These are phyloP conservation scores for Ambrosia artemisiifolia DNA, from an alignment of 129 eudicot genomes.

Conservation along the genomic window DNA sequence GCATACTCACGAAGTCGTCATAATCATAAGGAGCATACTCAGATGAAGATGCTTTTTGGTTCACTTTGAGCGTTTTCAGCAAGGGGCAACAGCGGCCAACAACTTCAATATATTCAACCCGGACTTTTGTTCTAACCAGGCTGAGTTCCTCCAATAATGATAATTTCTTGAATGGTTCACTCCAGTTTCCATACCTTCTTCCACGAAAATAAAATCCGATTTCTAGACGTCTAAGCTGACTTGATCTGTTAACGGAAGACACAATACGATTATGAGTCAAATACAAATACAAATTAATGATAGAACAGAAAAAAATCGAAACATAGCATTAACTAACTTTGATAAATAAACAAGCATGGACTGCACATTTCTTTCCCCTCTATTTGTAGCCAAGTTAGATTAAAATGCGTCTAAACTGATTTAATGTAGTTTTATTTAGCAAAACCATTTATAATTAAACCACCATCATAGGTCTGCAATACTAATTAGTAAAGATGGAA, in stretches of 20 bases:
- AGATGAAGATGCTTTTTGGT: neutral
- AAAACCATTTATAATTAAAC: no score
- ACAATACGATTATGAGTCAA: no score
- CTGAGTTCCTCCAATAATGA: constrained; percentile 1
- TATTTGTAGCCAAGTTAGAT: no score
- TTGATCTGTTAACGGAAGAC: neutral
- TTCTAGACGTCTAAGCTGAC: constrained; percentile 1
- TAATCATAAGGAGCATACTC: neutral
- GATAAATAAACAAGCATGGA: no score
- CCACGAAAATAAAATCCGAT: neutral
- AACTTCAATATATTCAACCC: neutral
- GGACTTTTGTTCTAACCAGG: neutral
- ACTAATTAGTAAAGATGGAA: neutral
- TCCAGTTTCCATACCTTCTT: neutral
- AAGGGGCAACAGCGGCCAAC: neutral
- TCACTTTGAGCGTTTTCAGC: constrained; percentile 2
- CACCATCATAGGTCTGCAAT: neutral
- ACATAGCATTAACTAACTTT: no score
- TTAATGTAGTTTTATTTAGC: no score
- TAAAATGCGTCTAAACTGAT: no score
- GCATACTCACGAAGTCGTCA: neutral
- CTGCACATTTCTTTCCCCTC: no score
- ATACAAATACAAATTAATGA: no score
- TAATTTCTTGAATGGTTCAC: neutral
- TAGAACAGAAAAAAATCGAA: no score